phyloP scores from a whole-genome alignment of 352 stramenopile species.

The Globisporangium megalacanthum region DNA sequence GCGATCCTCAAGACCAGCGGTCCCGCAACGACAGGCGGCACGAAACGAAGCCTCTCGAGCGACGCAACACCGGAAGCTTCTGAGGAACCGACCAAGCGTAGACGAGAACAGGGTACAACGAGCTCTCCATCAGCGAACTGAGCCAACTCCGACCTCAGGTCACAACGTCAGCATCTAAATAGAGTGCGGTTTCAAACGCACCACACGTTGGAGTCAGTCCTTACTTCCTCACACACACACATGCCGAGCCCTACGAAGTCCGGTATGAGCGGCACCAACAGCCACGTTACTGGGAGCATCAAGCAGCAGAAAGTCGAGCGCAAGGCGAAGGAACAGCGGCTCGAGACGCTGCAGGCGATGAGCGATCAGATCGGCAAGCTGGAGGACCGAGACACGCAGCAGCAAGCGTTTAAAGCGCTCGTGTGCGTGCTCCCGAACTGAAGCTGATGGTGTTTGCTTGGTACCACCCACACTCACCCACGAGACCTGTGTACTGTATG shows the following conservation, averaged over 20 bases:
- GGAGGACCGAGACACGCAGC: slow-evolving; percentile 64
- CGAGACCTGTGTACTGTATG: no score
- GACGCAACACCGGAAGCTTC: neutral
- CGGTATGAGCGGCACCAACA: neutral
- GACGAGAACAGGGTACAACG: neutral
- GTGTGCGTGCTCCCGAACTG: slow-evolving; percentile 21
- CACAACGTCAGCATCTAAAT: neutral
- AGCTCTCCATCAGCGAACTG: neutral
- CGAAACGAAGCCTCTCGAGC: neutral
- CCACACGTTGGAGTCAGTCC: no score
- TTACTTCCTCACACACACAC: no score
- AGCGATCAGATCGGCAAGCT: slow-evolving; percentile 47
- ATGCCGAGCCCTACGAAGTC: neutral
- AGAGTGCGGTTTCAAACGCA: neutral
- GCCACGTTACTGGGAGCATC: slow-evolving; percentile 6
- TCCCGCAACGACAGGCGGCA: neutral
- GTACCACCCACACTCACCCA: no score
- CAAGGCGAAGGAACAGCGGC: slow-evolving; percentile 36
- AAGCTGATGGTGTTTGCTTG: no score
- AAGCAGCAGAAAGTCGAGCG: slow-evolving; percentile 41
- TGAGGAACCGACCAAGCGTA: neutral
- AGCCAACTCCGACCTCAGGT: neutral
- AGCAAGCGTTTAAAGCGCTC: slow-evolving; percentile 43
- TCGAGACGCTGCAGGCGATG: slow-evolving; percentile 29
- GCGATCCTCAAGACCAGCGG: slow-evolving; percentile 44